Evolutionary conservation across 2,329 filamentous ascomycete genomes (phyloP).

Genomic region (Fusarium buharicum): DNA sequence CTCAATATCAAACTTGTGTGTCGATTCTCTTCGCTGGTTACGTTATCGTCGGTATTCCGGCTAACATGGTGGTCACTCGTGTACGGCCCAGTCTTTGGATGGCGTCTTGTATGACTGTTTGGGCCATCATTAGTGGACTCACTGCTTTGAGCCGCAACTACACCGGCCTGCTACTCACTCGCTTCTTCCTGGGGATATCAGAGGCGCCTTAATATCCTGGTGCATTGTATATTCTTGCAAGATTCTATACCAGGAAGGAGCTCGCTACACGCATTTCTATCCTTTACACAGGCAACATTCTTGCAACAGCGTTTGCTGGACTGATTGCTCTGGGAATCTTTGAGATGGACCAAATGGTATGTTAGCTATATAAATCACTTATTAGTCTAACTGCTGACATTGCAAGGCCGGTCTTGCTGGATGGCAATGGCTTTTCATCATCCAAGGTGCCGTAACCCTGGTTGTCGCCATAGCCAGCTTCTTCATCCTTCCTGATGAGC

Average conservation of each 20-base stretch:
- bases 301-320: too few relatives aligned
- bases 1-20: constrained; percentile 46
- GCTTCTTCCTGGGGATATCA: constrained; percentile 55
- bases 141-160: constrained; percentile 60
- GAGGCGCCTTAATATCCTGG: constrained; percentile 55
- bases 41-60: constrained; percentile 54
- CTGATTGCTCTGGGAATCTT: constrained; percentile 58
- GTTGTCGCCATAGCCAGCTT: constrained; percentile 36
- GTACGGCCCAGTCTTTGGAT: constrained; percentile 55
- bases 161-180: constrained; percentile 58
- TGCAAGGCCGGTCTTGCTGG: constrained; percentile 31
- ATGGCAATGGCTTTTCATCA: constrained; percentile 66
- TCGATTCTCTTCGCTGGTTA: constrained; percentile 55
- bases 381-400: not conserved
- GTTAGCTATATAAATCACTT: accelerated
- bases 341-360: constrained; percentile 39
- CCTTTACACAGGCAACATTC: constrained; percentile 55
- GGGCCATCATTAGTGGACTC: constrained; percentile 58
- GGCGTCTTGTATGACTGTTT: constrained; percentile 55
- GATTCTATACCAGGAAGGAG: constrained; percentile 65
- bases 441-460: constrained; percentile 64
- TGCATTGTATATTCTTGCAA: constrained; percentile 57
- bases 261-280: constrained; percentile 55
- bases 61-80: constrained; percentile 57
- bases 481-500: constrained; percentile 50